Base-by-base conservation (phyloP, 2,329 filamentous ascomycete species). In the Arthrobotrys entomopaga region DNA sequence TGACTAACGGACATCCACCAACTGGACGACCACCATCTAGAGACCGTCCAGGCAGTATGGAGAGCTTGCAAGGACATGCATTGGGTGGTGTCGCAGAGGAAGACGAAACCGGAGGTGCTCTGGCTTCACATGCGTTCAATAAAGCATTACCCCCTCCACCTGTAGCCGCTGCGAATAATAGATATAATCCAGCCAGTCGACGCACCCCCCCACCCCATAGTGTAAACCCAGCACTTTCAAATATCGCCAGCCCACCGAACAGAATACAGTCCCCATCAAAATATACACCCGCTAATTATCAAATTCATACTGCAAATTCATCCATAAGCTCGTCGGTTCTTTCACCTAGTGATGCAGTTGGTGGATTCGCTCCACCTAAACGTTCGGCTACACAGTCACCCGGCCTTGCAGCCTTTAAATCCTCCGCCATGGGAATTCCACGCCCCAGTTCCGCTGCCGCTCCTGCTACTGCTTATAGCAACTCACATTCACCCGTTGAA, bases 331-430 rank as follows among this genome's bases (percentile, higher is more conserved):
- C 78, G 77, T 60, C 58, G 40, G n/a, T 59, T 19, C 59, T 77
- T 20, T 64, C 59, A 16, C 73, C 73, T 74, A 52, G 16, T 53
- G 69, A 73, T 40, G 13, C 42, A 19, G n/a, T 48, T 15, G 77
- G 78, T 40, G 82, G 82, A n/a, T 86, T 88, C 76, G 83, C 82
- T 2, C 86, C 87, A 13, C 88, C 88, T 3, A 83, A 84, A 60
- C 83, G 88, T 65, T 86, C 87, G 2, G 86, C 88, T 70, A 90
- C 88, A 0, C 87, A 89, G 77, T 89, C 88, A 1, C 88, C 88
- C 2, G 84, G 84, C 7, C 76, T 78, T 49, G 77, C 71, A 29
- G 77, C 73, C 24, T 76, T 77, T n/a, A 53, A 76, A 54, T 71
- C 69, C 22, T 73, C 77, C n/a, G 65, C 60, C 50, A 66, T 54